These are phyloP conservation scores for Cinnamomum micranthum DNA, from an alignment of 164 flowering plant genomes.

Conservation along the genomic window DNA sequence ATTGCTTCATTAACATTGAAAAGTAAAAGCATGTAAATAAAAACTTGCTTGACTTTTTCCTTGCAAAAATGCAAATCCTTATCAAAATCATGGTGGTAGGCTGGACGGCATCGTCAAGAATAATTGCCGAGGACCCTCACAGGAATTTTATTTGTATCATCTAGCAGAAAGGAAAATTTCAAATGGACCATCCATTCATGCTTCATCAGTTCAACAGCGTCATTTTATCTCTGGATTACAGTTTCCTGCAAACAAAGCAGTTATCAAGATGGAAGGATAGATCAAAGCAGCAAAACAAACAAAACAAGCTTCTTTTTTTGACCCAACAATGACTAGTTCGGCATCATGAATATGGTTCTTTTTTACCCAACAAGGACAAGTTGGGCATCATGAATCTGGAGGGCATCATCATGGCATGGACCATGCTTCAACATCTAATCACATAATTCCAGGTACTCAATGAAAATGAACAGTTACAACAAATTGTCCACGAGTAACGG, in stretches of 20 bases:
- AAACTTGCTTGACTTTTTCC: too few species aligned
- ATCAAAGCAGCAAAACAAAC: too few species aligned
- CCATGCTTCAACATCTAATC: not conserved
- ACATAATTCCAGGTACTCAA: not conserved
- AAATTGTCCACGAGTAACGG: not conserved
- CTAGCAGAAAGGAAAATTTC: not conserved
- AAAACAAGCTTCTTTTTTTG: too few species aligned
- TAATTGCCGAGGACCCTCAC: too few species aligned
- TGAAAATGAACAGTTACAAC: not conserved
- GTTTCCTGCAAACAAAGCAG: not conserved
- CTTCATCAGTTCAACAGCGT: not conserved
- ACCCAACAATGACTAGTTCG: not conserved
- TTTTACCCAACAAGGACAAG: not conserved
- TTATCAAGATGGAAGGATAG: not conserved
- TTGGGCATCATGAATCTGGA: not conserved
- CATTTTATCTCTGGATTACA: not conserved
- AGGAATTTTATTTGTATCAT: too few species aligned
- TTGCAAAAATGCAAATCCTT: too few species aligned
- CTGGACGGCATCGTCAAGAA: too few species aligned
- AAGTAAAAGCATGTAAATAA: too few species aligned
- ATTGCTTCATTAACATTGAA: too few species aligned
- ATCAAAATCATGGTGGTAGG: too few species aligned
- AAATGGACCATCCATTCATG: too few species aligned
- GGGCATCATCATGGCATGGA: not conserved
- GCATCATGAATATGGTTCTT: not conserved